Percentiles rank a stretch among this genome's conserved stretches.
Evolutionary conservation across 1,284 basidiomycete genomes (phyloP).

Genomic region (Gymnopus androsaceus): DNA sequence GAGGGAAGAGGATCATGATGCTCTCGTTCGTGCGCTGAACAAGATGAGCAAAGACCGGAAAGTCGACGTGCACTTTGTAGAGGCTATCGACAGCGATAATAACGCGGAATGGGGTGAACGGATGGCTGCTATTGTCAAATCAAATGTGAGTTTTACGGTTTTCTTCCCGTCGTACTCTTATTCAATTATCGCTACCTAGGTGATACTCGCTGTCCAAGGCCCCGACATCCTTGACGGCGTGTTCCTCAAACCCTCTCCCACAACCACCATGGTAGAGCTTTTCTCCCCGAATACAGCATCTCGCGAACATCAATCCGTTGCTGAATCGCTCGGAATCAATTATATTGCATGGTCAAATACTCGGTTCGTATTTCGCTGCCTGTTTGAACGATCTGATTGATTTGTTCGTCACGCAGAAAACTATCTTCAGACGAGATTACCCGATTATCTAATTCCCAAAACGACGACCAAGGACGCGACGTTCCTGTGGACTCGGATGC

Average conservation of each 20-base stretch:
- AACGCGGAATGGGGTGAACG: conserved; percentile 48
- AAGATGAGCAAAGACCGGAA: conserved; percentile 59
- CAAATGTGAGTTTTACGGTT: conserved; percentile 66
- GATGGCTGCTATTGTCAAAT: conserved; percentile 69
- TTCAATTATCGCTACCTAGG: conserved; percentile 36
- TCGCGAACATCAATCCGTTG: conserved; percentile 67
- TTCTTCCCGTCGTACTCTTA: not conserved
- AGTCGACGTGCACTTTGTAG: conserved; percentile 70
- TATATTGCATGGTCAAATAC: conserved; percentile 77
- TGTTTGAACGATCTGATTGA: not conserved
- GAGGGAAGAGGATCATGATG: conserved; percentile 49
- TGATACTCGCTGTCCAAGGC: conserved; percentile 75
- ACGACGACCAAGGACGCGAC: conserved; percentile 42
- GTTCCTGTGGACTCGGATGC: conserved; percentile 53
- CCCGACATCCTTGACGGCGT: conserved; percentile 70
- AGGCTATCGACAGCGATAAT: conserved; percentile 46
- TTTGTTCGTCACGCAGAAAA: not conserved
- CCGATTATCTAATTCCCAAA: conserved; percentile 25
- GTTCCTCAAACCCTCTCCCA: conserved; percentile 65
- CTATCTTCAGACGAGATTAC: not conserved
- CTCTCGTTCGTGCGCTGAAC: conserved; percentile 50
- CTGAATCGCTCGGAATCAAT: conserved; percentile 64
- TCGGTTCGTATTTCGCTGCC: conserved; percentile 38
- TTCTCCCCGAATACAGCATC: conserved; percentile 75
- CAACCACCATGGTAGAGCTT: conserved; percentile 75